Conservation (phyloP, 2,329 filamentous ascomycete genomes). For the Clarireedia sp. region DNA sequence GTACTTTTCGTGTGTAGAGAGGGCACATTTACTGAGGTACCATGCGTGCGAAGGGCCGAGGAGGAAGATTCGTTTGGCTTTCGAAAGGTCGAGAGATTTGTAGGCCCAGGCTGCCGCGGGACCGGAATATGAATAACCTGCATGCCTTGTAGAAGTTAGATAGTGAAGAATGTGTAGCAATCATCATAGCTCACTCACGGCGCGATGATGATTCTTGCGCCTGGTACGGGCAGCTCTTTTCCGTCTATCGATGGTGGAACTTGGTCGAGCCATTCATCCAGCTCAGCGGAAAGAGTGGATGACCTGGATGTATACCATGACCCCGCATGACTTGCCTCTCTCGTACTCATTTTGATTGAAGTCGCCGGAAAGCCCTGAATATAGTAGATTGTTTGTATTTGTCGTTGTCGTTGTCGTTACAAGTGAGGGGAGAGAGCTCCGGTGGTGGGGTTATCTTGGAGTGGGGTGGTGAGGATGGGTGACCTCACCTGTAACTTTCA, state of each 20-base stretch:
- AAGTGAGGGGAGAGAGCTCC: too few relatives aligned
- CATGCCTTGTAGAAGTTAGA: slow-evolving; percentile 54
- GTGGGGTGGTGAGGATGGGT: too few relatives aligned
- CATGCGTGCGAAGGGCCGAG: slow-evolving; percentile 89
- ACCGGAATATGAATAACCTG: slow-evolving; percentile 88
- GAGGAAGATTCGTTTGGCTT: slow-evolving; percentile 75
- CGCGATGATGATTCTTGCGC: slow-evolving; percentile 80
- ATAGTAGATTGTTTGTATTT: too few relatives aligned
- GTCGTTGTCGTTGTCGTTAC: too few relatives aligned
- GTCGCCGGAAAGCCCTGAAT: too few relatives aligned
- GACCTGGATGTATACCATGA: slow-evolving; percentile 73
- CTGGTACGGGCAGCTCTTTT: slow-evolving; percentile 55
- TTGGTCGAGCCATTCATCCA: slow-evolving; percentile 64
- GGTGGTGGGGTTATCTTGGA: too few relatives aligned
- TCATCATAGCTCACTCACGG: slow-evolving; percentile 55
- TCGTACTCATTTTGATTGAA: slow-evolving; percentile 28
- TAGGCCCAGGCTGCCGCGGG: slow-evolving; percentile 92
- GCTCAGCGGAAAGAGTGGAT: slow-evolving; percentile 53
- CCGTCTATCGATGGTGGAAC: slow-evolving; percentile 61
- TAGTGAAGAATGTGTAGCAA: not conserved
- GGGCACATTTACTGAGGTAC: slow-evolving; percentile 67
- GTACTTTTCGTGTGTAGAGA: slow-evolving; percentile 65
- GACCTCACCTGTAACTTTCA: too few relatives aligned
- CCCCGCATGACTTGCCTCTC: slow-evolving; percentile 69
- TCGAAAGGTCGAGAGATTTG: slow-evolving; percentile 73